A percentile compares a stretch with the other conserved stretches of the same genome.
Evolutionary conservation across 305 asterid species (phyloP).

Genomic region (Withania somnifera): DNA sequence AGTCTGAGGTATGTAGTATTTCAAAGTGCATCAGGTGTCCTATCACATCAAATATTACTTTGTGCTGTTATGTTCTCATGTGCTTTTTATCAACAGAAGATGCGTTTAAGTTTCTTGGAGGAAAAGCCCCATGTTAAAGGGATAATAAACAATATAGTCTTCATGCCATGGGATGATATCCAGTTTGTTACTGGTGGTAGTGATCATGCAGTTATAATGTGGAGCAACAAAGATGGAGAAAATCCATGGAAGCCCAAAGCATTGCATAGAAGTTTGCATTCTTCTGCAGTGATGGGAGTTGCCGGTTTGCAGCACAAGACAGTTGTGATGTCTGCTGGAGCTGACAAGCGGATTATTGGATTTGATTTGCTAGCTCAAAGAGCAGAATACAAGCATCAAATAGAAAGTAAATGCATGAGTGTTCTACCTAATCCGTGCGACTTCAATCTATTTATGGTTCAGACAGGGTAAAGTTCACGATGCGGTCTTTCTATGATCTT

Average conservation of each 20-base stretch:
- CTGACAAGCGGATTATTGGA: slow-evolving; percentile 73
- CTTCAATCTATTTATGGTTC: slow-evolving; percentile 96
- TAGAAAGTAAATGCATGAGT: slow-evolving; percentile 89
- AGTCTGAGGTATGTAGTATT: background rate
- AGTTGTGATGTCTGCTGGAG: slow-evolving; percentile 75
- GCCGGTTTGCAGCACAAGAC: slow-evolving; percentile 83
- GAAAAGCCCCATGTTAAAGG: slow-evolving; percentile 87
- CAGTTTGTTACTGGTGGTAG: slow-evolving; percentile 82
- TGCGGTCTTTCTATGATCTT: background rate
- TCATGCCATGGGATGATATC: slow-evolving; percentile 85
- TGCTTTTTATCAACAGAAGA: slow-evolving; percentile 26
- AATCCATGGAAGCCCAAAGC: slow-evolving; percentile 56
- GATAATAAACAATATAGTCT: slow-evolving; percentile 70
- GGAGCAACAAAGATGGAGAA: slow-evolving; percentile 62
- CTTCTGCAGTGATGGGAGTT: slow-evolving; percentile 95
- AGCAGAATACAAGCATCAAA: slow-evolving; percentile 63
- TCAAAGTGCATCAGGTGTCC: background rate
- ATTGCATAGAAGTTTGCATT: slow-evolving; percentile 57
- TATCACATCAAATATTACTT: background rate
- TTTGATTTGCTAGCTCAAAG: slow-evolving; percentile 48
- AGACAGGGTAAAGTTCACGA: slow-evolving; percentile 59
- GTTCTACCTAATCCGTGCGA: slow-evolving; percentile 86
- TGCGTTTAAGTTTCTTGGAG: slow-evolving; percentile 48
- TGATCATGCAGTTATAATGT: slow-evolving; percentile 83
- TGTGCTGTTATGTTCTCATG: background rate